Base-by-base conservation (phyloP, 192 early-diverging fungal species). In the Podila epigama region DNA sequence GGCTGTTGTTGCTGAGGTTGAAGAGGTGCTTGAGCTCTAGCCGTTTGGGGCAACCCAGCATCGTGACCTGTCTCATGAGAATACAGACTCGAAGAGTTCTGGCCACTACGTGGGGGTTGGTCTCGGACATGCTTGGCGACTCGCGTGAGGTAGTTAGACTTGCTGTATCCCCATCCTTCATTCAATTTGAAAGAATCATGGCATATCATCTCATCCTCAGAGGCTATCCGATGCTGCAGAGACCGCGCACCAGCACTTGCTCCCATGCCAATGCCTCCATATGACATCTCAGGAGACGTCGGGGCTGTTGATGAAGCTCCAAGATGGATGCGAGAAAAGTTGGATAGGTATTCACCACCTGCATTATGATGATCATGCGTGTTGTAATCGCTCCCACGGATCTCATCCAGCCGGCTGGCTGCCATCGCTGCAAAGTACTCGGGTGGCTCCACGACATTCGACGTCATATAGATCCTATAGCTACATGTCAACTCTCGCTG, bases 391-490 rank as follows among this genome's bases (percentile, higher is more conserved):
- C 61, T 59, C 20, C 61, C 56, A 4, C 66, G 60, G 11, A 77
- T 68, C 60, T 68, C 66, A 10, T 68, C 73, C 61, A 77, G 40
- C 7, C 73, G 65, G 16, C 42, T 62, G 15, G 54, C 25, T 1
- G 73, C 60, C 5, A 60, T 42, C 16, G 65, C 60, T 12, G 73
- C 65, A 68, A 77, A 77, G 40, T 68, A 63, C 39, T 77, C 66
- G 18, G 61, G 73, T 0, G 66, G 66, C 42, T 77, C 73, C 7
- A 52, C 33, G 3, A 77, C 73, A 31, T 77, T 77, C 5, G 73
- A 68, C 5, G 73, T 77, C 73, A 77, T 77, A 12, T 77, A 77
- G 29, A 77, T 68, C 3, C 66, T 60, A 27, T 77, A 77, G 41
- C 60, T 77, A 32, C 42, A 68, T 1, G 34, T 39, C 16, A 77